phyloP scores from a whole-genome alignment of 345 rosid genomes.

The Anastatica hierochuntica region DNA sequence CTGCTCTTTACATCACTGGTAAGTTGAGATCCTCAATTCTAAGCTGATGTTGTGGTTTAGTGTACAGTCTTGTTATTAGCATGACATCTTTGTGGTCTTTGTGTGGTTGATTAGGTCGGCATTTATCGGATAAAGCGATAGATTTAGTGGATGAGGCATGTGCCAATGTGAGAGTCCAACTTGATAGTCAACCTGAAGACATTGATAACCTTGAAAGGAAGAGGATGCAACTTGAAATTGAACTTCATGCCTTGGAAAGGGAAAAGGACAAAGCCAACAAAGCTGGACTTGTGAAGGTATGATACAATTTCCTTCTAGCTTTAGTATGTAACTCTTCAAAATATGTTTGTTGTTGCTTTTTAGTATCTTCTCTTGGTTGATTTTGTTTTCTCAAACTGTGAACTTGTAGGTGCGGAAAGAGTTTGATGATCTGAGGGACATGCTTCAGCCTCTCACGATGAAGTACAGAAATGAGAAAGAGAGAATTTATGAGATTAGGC shows the following conservation, averaged over 20 bases:
- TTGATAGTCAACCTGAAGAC: conserved; percentile 94
- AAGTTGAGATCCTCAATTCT: neutral
- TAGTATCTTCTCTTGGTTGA: neutral
- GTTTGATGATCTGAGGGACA: conserved; percentile 85
- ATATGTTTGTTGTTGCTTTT: neutral
- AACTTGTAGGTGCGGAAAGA: conserved; percentile 60
- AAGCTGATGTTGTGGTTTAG: neutral
- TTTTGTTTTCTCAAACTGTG: neutral
- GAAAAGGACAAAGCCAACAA: conserved; percentile 94
- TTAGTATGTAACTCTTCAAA: too few species aligned
- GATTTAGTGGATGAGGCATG: conserved; percentile 95
- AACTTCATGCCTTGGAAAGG: conserved; percentile 80
- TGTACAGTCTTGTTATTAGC: too few species aligned
- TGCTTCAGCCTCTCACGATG: conserved; percentile 81
- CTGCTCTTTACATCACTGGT: conserved; percentile 91
- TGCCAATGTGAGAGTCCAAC: conserved; percentile 87
- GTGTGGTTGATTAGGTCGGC: conserved; percentile 42
- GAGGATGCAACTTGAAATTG: conserved; percentile 80
- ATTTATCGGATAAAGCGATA: conserved; percentile 86
- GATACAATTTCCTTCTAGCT: conserved; percentile 4
- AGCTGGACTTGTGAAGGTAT: conserved; percentile 72
- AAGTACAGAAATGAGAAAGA: conserved; percentile 84
- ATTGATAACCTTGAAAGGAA: conserved; percentile 83
- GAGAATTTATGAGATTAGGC: conserved; percentile 73
- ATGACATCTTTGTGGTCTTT: neutral